Evolutionary conservation across 208 protist species (phyloP), one percentile per base, ranked within the genome.

Genomic region (Balamuthia mandrillaris): DNA sequence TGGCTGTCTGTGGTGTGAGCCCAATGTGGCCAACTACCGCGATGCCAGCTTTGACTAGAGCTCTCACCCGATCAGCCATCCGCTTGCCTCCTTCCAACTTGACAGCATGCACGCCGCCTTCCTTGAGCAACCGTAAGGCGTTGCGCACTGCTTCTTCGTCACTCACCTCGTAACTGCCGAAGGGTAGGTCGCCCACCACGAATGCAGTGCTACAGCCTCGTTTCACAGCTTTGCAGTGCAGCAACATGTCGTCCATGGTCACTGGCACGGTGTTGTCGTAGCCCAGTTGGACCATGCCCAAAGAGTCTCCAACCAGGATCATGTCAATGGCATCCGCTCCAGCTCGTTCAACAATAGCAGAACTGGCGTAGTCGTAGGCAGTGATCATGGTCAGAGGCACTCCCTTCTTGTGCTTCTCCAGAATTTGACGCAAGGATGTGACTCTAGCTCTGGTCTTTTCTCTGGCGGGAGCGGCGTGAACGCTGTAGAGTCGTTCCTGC

Each of bases 1-100:
- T n/a, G n/a, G n/a, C n/a, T n/a, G n/a, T 88, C 63, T 96, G 94
- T 12, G 94, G 94, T n/a, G 93, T 95, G 1, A 96, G 68, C 1
- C 94, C 94, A 24, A 96, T 92, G 70, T 96, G 94, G 12, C 92
- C 94, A 35, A 0, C 6, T 29, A 85, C 61, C 9, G 81, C 45
- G 35, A 85, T 77, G 54, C 58, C 81, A 14, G 81, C 14, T 0
- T 85, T 49, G 37, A 75, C 51, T 35, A 96, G 91, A 31, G 79
- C 66, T 27, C 41, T 60, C n/a, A 93, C 87, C 0, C 18, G 52
- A 31, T 44, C 44, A 2, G 60, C 60, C 29, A 91, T 83, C 41
- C 81, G 68, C 35, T 75, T 74, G n/a, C 93, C 93, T 27, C 92
- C 93, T 68, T 96, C 94, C 2, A 95, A 51, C 68, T 96, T 96